A percentile compares a stretch with the other conserved stretches of the same genome.
These are phyloP conservation scores for Aspergillus wentii DNA, from an alignment of 495 filamentous ascomycete genomes.

Conservation along the genomic window DNA sequence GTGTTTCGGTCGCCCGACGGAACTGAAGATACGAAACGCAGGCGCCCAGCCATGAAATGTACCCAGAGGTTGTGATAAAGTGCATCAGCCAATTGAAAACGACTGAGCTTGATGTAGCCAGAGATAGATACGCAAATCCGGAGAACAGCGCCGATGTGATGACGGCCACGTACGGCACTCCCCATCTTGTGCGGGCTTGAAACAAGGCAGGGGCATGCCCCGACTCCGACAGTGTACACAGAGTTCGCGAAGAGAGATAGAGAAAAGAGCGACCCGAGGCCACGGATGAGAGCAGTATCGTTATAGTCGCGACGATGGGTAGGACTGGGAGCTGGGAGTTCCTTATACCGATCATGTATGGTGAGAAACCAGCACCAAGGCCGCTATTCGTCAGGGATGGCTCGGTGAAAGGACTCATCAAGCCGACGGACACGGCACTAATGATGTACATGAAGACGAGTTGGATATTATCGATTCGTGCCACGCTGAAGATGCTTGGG, in stretches of 20 bases:
- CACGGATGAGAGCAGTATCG: constrained; percentile 70
- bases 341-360: constrained; percentile 28
- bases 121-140: constrained; percentile 29
- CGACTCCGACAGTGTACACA: constrained; percentile 43
- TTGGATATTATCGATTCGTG: constrained; percentile 17
- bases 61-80: constrained; percentile 54
- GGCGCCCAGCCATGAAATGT: constrained; percentile 56
- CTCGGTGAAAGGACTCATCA: constrained; percentile 54
- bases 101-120: constrained; percentile 21
- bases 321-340: constrained; percentile 51
- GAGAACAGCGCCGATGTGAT: constrained; percentile 34
- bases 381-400: constrained; percentile 44
- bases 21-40: constrained; percentile 54
- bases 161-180: constrained; percentile 46
- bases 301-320: constrained; percentile 59
- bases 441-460: constrained; percentile 57
- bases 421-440: constrained; percentile 51
- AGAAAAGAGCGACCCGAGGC: constrained; percentile 60
- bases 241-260: constrained; percentile 48
- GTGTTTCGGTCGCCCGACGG: constrained; percentile 35
- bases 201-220: constrained; percentile 42
- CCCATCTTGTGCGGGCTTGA: constrained; percentile 33
- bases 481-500: constrained; percentile 16
- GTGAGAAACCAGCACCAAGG: constrained; percentile 41
- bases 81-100: constrained; percentile 51